Evolutionary conservation across 345 rosid genomes (phyloP), one percentile per base, ranked within the genome.

Genomic region (Aegle marmelos): DNA sequence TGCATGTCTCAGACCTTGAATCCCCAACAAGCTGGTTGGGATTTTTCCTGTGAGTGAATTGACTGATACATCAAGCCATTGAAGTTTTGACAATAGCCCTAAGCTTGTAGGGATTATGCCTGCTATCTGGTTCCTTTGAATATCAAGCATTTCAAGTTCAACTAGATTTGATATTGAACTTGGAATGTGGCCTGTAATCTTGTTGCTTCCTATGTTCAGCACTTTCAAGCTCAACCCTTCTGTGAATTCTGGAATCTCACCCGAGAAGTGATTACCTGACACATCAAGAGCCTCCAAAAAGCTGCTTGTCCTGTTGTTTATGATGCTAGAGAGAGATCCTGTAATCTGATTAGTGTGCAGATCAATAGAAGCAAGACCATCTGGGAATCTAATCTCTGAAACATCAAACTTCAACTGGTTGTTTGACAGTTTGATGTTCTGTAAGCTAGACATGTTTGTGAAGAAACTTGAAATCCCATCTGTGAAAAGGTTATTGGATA

Each of bases 11-110:
- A 95, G 21, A 4, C 78, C 68, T 73, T 75, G 68, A 73, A 92
- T 78, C 45, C 87, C 89, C 83, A 90, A 80, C 72, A 95, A 87
- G 85, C 84, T 91, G 41, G 72, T 80, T 19, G 99, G 99, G 79
- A 95, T 91, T 81, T 72, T 86, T 30, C 99, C 98, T 4, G 90
- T 64, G 78, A 95, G 81, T 30, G 73, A 78, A 79, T 95, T 95
- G 76, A 90, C 86, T 0, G 98, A 95, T 41, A 93, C 68, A 80
- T 95, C 98, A 3, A 95, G 88, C 98, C 98, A 95, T 34, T 86
- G 87, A 45, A 95, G 97, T 31, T 81, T 83, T 6, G 45, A 31
- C 66, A 92, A 65, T 60, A 83, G 87, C 53, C 99, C 98, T 70
- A 95, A 39, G 71, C 79, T 67, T 22, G 83, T 64, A 24, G 99